Conservation (phyloP, 78 protist species). For the Polysphondylium violaceum region DNA sequence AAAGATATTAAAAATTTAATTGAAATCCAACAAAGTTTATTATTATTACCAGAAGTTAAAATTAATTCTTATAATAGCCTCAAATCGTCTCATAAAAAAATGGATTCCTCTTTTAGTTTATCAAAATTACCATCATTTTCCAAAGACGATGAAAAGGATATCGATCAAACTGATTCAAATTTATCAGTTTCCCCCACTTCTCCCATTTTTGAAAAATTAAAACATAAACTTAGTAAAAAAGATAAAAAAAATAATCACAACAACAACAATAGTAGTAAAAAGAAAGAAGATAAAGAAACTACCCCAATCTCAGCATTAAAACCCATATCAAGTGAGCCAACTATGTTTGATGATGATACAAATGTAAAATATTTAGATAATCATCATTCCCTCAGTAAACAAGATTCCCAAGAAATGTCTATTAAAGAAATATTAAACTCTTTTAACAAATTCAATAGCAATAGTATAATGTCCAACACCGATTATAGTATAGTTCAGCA, state of each 20-base stretch:
- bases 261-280: neutral
- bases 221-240: neutral
- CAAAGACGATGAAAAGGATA: neutral
- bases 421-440: too few relatives aligned
- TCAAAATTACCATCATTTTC: neutral
- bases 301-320: neutral
- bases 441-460: too few relatives aligned
- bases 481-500: too few relatives aligned
- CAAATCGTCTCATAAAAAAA: neutral
- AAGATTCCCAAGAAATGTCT: too few relatives aligned
- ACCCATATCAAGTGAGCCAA: too few relatives aligned
- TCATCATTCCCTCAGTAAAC: too few relatives aligned
- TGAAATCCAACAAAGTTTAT: conserved; percentile 15
- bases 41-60: neutral
- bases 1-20: neutral
- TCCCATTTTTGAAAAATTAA: conserved; percentile 16
- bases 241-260: conserved; percentile 24
- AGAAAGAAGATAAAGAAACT: neutral
- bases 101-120: neutral
- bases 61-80: neutral
- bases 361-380: too few relatives aligned
- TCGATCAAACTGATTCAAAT: neutral
- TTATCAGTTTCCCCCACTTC: neutral
- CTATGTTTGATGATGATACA: too few relatives aligned
- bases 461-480: too few relatives aligned